Evolutionary conservation across 768 basidiomycete genomes (phyloP).

Genomic region (Agrocybe pediades): DNA sequence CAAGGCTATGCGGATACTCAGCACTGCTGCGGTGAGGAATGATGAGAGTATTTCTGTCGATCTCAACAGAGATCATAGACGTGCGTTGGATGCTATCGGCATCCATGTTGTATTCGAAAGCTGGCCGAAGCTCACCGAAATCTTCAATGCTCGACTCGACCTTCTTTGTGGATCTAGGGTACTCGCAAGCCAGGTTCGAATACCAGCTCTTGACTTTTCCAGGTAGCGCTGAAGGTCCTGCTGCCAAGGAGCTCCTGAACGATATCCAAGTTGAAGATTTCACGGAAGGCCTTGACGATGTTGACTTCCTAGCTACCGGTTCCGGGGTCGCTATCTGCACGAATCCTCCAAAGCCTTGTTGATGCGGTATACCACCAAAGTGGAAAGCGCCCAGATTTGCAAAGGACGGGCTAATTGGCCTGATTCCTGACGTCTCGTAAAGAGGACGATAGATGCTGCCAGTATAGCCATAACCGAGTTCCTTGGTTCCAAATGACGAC

Average conservation of each 20-base stretch:
- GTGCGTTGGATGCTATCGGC: neutral
- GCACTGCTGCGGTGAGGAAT: neutral
- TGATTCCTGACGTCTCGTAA: neutral
- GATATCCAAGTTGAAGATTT: neutral
- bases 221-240: neutral
- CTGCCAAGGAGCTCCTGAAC: neutral
- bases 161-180: neutral
- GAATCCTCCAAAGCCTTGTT: neutral
- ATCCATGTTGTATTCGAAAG: neutral
- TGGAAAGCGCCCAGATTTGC: neutral
- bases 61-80: neutral
- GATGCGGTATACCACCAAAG: neutral
- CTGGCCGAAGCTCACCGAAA: neutral
- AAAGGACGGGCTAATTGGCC: constrained; percentile 2
- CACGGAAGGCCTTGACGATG: neutral
- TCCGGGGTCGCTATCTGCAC: neutral
- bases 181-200: neutral
- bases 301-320: neutral
- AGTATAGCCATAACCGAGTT: neutral
- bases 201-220: neutral
- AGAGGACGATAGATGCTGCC: constrained; percentile 1
- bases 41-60: neutral
- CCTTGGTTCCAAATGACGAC: constrained; percentile 5
- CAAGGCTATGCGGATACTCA: neutral
- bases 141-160: no score